Percentiles rank a stretch among this genome's conserved stretches.
Conservation (phyloP, 1,284 basidiomycete species). For the Kwoniella shivajii region DNA sequence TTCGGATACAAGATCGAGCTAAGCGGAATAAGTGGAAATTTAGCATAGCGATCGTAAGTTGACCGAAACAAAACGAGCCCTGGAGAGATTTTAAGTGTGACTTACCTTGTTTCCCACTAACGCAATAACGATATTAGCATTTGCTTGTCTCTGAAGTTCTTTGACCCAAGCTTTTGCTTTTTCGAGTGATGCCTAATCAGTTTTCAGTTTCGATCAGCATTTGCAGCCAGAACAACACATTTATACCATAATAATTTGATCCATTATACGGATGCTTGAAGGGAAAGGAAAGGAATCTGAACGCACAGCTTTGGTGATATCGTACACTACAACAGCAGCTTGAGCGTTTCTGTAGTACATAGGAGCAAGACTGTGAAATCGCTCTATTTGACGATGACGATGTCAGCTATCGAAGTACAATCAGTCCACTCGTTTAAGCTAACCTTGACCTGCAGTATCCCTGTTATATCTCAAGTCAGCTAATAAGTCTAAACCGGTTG, state of each 20-base stretch:
- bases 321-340: constrained; percentile 94
- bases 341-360: constrained; percentile 99
- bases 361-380: constrained; percentile 61
- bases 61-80: background rate
- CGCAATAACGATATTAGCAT: constrained; percentile 98
- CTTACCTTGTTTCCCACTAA: constrained; percentile 86
- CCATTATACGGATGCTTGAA: background rate
- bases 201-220: background rate
- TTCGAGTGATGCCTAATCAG: constrained; percentile 81
- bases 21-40: background rate
- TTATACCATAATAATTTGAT: background rate
- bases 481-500: background rate
- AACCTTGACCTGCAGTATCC: constrained; percentile 55
- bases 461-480: constrained; percentile 25
- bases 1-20: constrained; percentile 81
- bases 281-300: background rate
- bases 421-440: background rate
- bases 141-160: constrained; percentile 97
- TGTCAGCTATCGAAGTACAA: background rate
- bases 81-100: background rate
- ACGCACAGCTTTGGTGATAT: constrained; percentile 71
- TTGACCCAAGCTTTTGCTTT: constrained; percentile 99
- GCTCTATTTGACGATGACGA: constrained; percentile 3
- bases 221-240: background rate
- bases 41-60: background rate